Base-by-base conservation (phyloP, 2,329 filamentous ascomycete species). In the Boeremia exigua region DNA sequence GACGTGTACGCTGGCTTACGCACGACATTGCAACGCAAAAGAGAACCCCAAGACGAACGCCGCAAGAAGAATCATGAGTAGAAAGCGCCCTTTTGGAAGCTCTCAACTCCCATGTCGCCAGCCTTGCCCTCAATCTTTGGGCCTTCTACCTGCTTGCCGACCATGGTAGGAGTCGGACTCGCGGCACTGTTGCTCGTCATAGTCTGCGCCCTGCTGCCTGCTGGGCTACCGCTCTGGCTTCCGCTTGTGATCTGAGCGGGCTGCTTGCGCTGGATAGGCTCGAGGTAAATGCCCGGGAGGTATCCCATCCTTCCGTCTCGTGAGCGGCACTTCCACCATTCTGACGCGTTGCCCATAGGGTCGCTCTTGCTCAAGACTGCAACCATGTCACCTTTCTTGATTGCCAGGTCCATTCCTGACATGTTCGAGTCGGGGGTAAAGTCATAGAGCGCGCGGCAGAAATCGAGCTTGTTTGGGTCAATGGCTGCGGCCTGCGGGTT, bases 271-370 rank as follows among this genome's bases (percentile, higher is more conserved):
- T 88, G 84, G 44, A 95, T 87, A 0, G 82, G 84, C 77, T 96
- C 92, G 27, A 99, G 84, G 70, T 97, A 99, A 1, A 92, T 93
- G 1, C 89, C 87, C 2, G 96, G 95, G 6, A 99, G 83, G 72
- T 98, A 99, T 7, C 95, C 95, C 67, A 96, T 88, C 25, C 92
- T 85, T 40, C 92, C 93, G 72, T 98, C 92, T 58, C 95, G 85
- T 12, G 94, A 90, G 51, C 95, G 86, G 77, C 96, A 99, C 63
- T 89, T 87, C 95, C 95, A 99, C 95, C 95, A 99, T 72, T 99
- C 94, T 48, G 90, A 95, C 4, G 92, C 86, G 67, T 95, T 92
- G 38, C 95, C 95, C 70, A 94, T 86, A 0, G 95, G 95, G 69
- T 99, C 95, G 15, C 87, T 90, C 80, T 97, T 97, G 79, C 88